Conservation (phyloP, 257 asterid species). For the Ocimum tenuiflorum region DNA sequence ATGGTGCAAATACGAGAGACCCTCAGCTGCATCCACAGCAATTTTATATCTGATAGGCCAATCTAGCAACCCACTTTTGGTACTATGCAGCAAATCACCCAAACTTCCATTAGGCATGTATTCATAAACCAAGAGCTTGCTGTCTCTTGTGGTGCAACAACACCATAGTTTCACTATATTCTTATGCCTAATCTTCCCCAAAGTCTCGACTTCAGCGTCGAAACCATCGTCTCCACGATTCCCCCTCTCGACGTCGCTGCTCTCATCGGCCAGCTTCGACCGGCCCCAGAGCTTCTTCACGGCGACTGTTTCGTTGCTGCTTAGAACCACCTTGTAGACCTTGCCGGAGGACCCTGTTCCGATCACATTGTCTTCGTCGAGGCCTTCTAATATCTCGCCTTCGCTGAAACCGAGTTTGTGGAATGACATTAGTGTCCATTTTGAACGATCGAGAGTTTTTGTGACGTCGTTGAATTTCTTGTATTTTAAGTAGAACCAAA, state of each 20-base stretch:
- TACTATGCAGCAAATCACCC: constrained; percentile 80
- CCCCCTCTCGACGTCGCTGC: constrained; percentile 57
- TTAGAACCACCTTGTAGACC: constrained; percentile 84
- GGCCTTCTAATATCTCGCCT: constrained; percentile 63
- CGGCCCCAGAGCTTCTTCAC: constrained; percentile 83
- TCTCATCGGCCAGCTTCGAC: constrained; percentile 37
- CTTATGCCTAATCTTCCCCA: constrained; percentile 92
- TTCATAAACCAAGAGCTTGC: constrained; percentile 85
- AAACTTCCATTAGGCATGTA: constrained; percentile 94
- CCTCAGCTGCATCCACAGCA: constrained; percentile 88
- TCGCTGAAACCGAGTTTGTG: constrained; percentile 81
- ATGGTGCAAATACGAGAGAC: constrained; percentile 82
- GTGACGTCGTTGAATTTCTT: constrained; percentile 39
- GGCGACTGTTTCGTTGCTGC: constrained; percentile 68
- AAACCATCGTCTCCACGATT: constrained; percentile 45
- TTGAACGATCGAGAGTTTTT: constrained; percentile 44
- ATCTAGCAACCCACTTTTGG: constrained; percentile 62
- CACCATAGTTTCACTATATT: constrained; percentile 91
- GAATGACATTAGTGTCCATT: constrained; percentile 92
- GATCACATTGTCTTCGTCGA: constrained; percentile 82
- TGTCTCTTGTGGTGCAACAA: constrained; percentile 63
- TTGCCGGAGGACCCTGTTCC: constrained; percentile 89
- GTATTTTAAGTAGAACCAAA: constrained; percentile 61
- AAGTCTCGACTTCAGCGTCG: constrained; percentile 76
- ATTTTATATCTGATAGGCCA: constrained; percentile 79